Conservation (phyloP, 306 rosid species). For the Oemleria cerasiformis region DNA sequence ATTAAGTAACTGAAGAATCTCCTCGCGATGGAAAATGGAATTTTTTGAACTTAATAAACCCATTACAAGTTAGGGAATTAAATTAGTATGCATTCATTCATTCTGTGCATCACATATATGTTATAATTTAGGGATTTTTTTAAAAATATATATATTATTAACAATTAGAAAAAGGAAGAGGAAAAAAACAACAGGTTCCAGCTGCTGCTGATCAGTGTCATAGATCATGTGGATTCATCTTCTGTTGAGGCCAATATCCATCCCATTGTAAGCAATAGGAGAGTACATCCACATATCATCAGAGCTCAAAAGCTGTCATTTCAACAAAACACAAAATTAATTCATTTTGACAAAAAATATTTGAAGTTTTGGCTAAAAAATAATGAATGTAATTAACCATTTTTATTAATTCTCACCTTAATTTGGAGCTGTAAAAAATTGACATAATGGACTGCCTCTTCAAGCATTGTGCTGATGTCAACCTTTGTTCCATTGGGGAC, state of each 20-base stretch:
- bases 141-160: conserved; percentile 3
- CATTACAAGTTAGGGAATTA: conserved; percentile 32
- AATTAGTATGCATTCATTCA: conserved; percentile 1
- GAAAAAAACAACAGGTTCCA: conserved; percentile 11
- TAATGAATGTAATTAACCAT: neutral
- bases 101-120: neutral
- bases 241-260: conserved; percentile 67
- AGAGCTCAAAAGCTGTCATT: conserved; percentile 76
- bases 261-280: conserved; percentile 85
- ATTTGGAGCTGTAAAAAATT: conserved; percentile 89
- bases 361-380: neutral
- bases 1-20: conserved; percentile 24
- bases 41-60: conserved; percentile 30
- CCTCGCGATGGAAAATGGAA: conserved; percentile 36
- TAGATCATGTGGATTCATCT: conserved; percentile 40
- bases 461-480: conserved; percentile 97
- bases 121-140: neutral
- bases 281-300: conserved; percentile 96
- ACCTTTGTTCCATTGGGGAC: conserved; percentile 97
- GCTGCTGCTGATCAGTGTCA: conserved; percentile 36
- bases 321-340: conserved; percentile 10
- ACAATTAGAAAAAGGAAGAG: conserved; percentile 13
- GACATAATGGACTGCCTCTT: conserved; percentile 89
- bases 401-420: conserved; percentile 52
- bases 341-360: neutral